Percentiles rank a stretch among this genome's conserved stretches.
phyloP scores from a whole-genome alignment of 768 basidiomycete species.

The Leccinum imitatum region DNA sequence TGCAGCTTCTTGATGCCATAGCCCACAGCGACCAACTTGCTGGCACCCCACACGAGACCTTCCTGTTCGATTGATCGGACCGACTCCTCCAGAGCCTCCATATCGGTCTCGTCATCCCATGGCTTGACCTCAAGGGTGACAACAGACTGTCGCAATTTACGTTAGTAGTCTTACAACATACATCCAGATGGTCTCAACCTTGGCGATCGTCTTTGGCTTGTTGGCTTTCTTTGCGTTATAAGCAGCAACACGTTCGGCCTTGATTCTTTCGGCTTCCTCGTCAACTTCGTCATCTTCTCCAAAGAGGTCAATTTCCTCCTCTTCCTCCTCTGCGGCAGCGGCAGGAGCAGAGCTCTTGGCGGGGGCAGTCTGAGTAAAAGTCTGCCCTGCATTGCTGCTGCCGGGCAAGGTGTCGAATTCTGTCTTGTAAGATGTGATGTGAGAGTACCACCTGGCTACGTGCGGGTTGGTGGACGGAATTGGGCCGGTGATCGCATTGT shows the following conservation, averaged over 20 bases:
- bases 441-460: constrained; percentile 88
- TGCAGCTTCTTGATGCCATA: constrained; percentile 95
- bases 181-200: constrained; percentile 47
- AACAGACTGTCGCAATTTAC: constrained; percentile 68
- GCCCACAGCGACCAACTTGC: constrained; percentile 90
- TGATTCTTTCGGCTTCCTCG: constrained; percentile 82
- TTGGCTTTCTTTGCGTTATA: constrained; percentile 92
- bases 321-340: constrained; percentile 44
- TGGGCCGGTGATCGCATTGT: constrained; percentile 75
- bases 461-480: constrained; percentile 65
- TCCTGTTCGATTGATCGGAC: constrained; percentile 87
- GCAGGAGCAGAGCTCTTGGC: constrained; percentile 46
- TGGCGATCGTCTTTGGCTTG: constrained; percentile 86
- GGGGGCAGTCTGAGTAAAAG: constrained; percentile 55
- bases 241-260: constrained; percentile 88
- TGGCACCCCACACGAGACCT: constrained; percentile 95
- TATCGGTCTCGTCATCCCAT: constrained; percentile 99
- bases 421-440: constrained; percentile 82
- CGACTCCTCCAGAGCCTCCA: constrained; percentile 77
- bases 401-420: constrained; percentile 82
- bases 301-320: constrained; percentile 84
- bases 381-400: constrained; percentile 77
- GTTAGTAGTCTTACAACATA: constrained; percentile 11
- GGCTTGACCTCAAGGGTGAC: constrained; percentile 99
- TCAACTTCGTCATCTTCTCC: constrained; percentile 82